Base-by-base conservation (phyloP, 73 alveolate species). In the Halteria grandinella region DNA sequence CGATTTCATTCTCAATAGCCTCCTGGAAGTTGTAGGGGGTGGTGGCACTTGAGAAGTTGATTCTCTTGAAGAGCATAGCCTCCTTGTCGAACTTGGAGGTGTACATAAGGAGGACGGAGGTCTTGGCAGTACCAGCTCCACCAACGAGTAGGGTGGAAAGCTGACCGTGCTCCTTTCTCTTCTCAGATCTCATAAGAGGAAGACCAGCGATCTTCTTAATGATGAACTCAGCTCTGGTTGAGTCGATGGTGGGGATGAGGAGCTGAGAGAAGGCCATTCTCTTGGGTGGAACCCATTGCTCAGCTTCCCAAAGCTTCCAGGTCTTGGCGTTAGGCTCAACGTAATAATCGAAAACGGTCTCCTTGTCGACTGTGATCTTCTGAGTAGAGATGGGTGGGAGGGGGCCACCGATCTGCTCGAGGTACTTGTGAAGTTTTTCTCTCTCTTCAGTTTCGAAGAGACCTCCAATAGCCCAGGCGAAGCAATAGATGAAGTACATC, bases 61-160 rank as follows among this genome's bases (percentile, higher is more conserved):
- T 88, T 79, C 99, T 91, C 93, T 98, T 98, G 93, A 90, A 96
- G 58, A 89, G 97, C 99, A 94, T 94, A 62, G 83, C 77, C 57
- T 94, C 95, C 51, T 79, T 72, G 47, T 90, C 93, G 78, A 92
- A 82, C 83, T 87, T 94, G 41, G 88, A 71, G 71, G 94, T 85
- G 74, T 93, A 93, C 98, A 98, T 97, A 69, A 98, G 96, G 17
- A 97, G 95, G 39, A 99, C 96, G 1, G 99, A 96, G 32, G 99
- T 98, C 88, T 98, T 98, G 20, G 99, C 99, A 11, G 99, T 98
- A 78, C 99, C 99, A 40, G 99, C 91, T 71, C 98, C 99, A 41
- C 99, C 99, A 23, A 95, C 91, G 41, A 94, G 75, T 80, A 69
- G 86, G 75, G 85, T 27, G 11, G 50, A 20, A 8, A 32, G 45